Evolutionary conservation across 805 yeast species (phyloP).

Genomic region (Saccharomycopsis oosterbeekiorum): DNA sequence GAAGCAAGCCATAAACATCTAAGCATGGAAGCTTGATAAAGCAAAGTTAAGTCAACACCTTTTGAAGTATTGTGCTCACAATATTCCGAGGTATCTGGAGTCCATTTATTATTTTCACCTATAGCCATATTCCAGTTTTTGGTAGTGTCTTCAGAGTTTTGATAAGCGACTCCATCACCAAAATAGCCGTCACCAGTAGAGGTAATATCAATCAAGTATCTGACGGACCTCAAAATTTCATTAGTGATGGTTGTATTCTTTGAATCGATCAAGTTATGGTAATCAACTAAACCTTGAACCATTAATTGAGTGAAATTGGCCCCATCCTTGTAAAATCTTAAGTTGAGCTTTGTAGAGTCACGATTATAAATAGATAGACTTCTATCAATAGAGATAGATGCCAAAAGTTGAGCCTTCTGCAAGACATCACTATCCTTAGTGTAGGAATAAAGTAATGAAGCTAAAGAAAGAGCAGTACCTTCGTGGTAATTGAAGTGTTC

Average conservation of each 20-base stretch:
- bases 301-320: slow-evolving; percentile 54
- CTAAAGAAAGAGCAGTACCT: slow-evolving; percentile 52
- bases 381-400: slow-evolving; percentile 49
- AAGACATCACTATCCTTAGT: slow-evolving; percentile 45
- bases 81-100: slow-evolving; percentile 1
- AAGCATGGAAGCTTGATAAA: slow-evolving; percentile 4
- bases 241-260: background rate
- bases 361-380: slow-evolving; percentile 52
- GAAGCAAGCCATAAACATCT: slow-evolving; percentile 9
- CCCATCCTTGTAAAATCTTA: slow-evolving; percentile 53
- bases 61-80: background rate
- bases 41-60: background rate
- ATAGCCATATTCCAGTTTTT: slow-evolving; percentile 2
- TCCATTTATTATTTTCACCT: background rate
- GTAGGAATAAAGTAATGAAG: slow-evolving; percentile 37
- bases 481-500: slow-evolving; percentile 56
- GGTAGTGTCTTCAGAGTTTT: slow-evolving; percentile 5
- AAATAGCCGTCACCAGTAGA: slow-evolving; percentile 7
- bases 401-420: slow-evolving; percentile 26
- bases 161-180: background rate
- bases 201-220: slow-evolving; percentile 5
- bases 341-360: slow-evolving; percentile 31
- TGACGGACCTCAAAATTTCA: background rate
- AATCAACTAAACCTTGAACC: slow-evolving; percentile 62
- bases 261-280: slow-evolving; percentile 30